Conservation (phyloP, 2,329 filamentous ascomycete genomes). For the Clonostachys rhizophaga region DNA sequence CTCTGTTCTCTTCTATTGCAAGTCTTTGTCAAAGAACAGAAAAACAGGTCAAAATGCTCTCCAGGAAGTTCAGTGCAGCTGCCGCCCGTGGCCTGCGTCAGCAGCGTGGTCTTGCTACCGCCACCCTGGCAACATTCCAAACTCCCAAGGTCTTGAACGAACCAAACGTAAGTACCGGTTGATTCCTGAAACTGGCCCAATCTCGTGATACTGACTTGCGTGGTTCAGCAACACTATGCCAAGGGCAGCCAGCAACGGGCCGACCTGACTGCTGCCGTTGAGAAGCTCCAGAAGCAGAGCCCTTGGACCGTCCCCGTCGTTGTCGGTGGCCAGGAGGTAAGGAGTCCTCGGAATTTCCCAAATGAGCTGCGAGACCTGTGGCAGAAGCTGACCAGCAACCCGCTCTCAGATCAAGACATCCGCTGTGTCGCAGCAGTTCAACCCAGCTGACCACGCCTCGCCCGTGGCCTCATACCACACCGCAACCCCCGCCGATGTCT, state of each 20-base stretch:
- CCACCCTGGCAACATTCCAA: constrained; percentile 79
- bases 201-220: not conserved
- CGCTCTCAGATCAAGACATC: constrained; percentile 58
- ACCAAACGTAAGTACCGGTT: constrained; percentile 72
- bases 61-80: constrained; percentile 23
- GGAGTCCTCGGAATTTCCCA: constrained; percentile 8
- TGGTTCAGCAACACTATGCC: constrained; percentile 73
- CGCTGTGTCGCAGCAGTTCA: constrained; percentile 65
- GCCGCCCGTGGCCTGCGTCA: constrained; percentile 21
- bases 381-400: not conserved
- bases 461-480: constrained; percentile 81
- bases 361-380: too few species aligned
- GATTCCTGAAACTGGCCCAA: not conserved
- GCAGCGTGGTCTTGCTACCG: constrained; percentile 22
- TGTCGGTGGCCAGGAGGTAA: constrained; percentile 76
- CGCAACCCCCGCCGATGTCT: constrained; percentile 72
- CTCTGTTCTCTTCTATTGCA: too few species aligned
- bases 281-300: constrained; percentile 61
- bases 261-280: constrained; percentile 69
- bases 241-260: constrained; percentile 78
- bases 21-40: constrained; percentile 6
- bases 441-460: constrained; percentile 75
- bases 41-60: constrained; percentile 19
- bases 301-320: constrained; percentile 78
- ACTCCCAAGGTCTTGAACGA: constrained; percentile 85